These are phyloP conservation scores for Sporothrix sp. DNA, from an alignment of 2,329 filamentous ascomycete genomes.

Conservation along the genomic window DNA sequence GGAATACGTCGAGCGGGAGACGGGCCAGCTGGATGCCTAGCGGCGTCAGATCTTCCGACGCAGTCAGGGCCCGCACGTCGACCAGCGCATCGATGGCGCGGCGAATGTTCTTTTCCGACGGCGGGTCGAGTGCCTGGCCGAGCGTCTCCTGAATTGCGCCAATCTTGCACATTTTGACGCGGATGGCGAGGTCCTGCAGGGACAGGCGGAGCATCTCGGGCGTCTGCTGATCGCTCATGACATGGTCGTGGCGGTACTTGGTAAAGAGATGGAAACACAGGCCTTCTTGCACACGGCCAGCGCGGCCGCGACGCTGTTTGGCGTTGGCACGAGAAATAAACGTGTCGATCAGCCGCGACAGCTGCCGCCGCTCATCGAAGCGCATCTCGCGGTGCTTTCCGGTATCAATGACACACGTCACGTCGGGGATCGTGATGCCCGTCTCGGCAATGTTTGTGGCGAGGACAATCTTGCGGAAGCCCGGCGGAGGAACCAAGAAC, in stretches of 20 bases:
- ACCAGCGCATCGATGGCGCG: constrained; percentile 86
- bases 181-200: constrained; percentile 86
- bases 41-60: constrained; percentile 72
- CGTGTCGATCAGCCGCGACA: constrained; percentile 83
- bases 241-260: constrained; percentile 71
- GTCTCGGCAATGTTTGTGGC: constrained; percentile 98
- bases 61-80: constrained; percentile 81
- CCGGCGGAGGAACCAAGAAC: constrained; percentile 73
- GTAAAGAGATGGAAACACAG: constrained; percentile 96
- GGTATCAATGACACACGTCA: constrained; percentile 92
- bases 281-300: constrained; percentile 89
- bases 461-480: constrained; percentile 83
- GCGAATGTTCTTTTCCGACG: constrained; percentile 83
- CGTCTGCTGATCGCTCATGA: constrained; percentile 86
- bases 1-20: constrained; percentile 83
- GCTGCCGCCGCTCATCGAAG: constrained; percentile 84
- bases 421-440: constrained; percentile 95
- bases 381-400: constrained; percentile 97
- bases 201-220: constrained; percentile 94
- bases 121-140: constrained; percentile 78
- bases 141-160: constrained; percentile 88
- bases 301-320: constrained; percentile 86
- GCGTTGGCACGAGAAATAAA: constrained; percentile 95
- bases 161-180: constrained; percentile 95
- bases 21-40: constrained; percentile 80